Evolutionary conservation across 805 yeast genomes (phyloP).

Genomic region (Suhomyces canberraensis): DNA sequence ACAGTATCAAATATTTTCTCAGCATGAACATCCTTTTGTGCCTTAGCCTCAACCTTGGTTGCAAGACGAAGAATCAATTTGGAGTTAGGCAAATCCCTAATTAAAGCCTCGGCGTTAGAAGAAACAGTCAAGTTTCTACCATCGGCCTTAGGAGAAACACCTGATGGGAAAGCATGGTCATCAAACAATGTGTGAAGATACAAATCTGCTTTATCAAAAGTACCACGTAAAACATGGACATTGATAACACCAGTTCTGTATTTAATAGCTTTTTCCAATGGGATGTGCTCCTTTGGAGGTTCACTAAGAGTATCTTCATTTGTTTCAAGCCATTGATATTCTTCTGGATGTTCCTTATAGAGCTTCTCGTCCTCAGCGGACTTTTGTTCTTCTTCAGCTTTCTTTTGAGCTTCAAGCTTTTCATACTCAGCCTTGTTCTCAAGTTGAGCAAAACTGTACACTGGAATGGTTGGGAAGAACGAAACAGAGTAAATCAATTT

Average conservation of each 20-base stretch:
- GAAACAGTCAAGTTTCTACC: constrained; percentile 42
- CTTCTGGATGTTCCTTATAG: constrained; percentile 54
- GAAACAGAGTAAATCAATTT: constrained; percentile 52
- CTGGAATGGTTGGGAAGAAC: constrained; percentile 64
- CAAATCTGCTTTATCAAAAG: constrained; percentile 44
- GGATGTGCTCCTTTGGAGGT: constrained; percentile 42
- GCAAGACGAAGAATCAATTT: constrained; percentile 55
- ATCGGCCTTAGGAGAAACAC: constrained; percentile 46
- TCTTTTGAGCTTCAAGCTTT: constrained; percentile 34
- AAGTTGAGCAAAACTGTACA: constrained; percentile 56
- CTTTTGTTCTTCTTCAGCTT: constrained; percentile 38
- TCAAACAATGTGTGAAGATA: constrained; percentile 62
- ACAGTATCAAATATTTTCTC: constrained; percentile 50
- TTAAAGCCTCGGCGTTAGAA: constrained; percentile 56
- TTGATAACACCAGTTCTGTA: constrained; percentile 63
- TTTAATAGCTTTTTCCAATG: constrained; percentile 50
- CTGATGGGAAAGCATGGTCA: constrained; percentile 59
- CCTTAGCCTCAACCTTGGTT: constrained; percentile 46
- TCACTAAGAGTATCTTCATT: constrained; percentile 32
- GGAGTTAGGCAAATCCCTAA: constrained; percentile 70
- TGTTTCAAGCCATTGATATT: constrained; percentile 62
- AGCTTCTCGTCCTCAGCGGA: constrained; percentile 49
- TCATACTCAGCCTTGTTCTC: constrained; percentile 41
- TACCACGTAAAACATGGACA: constrained; percentile 51
- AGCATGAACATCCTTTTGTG: constrained; percentile 46